These are phyloP conservation scores for Pleurozium schreberi DNA, from an alignment of 225 moss, liverwort and hornwort genomes.

Conservation along the genomic window DNA sequence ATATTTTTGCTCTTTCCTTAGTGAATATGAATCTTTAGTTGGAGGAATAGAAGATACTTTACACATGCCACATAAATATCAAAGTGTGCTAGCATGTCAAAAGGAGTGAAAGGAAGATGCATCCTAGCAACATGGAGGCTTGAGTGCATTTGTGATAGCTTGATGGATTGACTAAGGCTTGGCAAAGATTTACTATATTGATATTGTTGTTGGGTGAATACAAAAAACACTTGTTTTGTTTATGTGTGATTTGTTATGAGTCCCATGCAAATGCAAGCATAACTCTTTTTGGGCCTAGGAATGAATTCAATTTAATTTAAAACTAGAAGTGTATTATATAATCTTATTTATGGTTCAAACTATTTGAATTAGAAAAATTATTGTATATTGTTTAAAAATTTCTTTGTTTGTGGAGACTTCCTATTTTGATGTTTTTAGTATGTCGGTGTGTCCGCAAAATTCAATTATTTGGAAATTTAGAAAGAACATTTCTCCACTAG, in stretches of 20 bases:
- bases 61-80: too few species aligned
- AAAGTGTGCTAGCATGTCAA: too few species aligned
- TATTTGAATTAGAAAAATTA: too few species aligned
- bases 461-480: too few species aligned
- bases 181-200: neutral
- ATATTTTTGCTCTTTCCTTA: accelerated
- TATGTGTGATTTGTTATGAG: neutral
- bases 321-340: too few species aligned
- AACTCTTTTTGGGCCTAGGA: neutral
- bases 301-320: too few species aligned
- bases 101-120: neutral
- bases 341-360: too few species aligned
- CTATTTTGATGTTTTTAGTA: too few species aligned
- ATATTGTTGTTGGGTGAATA: neutral
- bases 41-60: neutral
- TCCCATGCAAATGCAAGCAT: neutral
- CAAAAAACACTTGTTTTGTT: neutral
- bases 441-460: too few species aligned
- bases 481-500: too few species aligned
- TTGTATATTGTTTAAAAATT: too few species aligned
- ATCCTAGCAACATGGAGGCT: neutral
- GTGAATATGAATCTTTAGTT: neutral
- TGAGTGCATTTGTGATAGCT: neutral
- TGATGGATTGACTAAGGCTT: neutral
- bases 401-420: too few species aligned